Percentiles rank a stretch among this genome's conserved stretches.
Evolutionary conservation across 768 basidiomycete species (phyloP).

Genomic region (Russula foetens): DNA sequence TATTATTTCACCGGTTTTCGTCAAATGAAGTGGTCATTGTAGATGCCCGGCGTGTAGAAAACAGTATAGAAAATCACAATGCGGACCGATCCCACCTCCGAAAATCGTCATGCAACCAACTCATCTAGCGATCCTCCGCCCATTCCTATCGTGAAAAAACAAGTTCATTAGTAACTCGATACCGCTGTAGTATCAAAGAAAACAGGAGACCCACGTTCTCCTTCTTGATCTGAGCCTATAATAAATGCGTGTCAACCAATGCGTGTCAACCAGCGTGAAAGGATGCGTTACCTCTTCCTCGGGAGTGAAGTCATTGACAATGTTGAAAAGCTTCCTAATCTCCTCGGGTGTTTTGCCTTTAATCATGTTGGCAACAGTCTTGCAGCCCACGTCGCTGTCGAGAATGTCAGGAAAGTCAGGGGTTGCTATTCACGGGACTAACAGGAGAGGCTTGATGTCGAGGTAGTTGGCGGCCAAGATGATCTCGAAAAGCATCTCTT

Average conservation of each 20-base stretch:
- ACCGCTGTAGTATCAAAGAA: not conserved
- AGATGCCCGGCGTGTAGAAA: constrained; percentile 14
- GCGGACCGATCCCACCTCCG: constrained; percentile 1
- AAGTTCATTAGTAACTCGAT: not conserved
- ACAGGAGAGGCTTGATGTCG: constrained; percentile 98
- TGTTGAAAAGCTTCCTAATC: constrained; percentile 97
- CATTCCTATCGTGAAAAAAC: constrained; percentile 56
- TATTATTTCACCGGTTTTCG: constrained; percentile 2
- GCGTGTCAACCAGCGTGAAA: constrained; percentile 11
- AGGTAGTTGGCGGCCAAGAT: constrained; percentile 99
- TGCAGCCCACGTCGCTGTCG: constrained; percentile 88
- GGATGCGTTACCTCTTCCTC: constrained; percentile 79
- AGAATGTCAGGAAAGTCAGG: constrained; percentile 6
- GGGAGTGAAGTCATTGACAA: constrained; percentile 96
- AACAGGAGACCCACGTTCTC: constrained; percentile 73
- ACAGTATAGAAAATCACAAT: constrained; percentile 15
- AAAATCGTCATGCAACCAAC: not conserved
- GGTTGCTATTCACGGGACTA: not conserved
- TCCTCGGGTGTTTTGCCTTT: constrained; percentile 99
- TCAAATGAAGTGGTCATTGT: not conserved
- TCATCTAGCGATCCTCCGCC: constrained; percentile 75
- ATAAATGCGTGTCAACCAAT: constrained; percentile 7
- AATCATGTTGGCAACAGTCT: constrained; percentile 99
- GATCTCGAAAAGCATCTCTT: constrained; percentile 99
- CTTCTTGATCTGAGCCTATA: constrained; percentile 94